Evolutionary conservation across 2,329 filamentous ascomycete species (phyloP).

Genomic region (Ilyonectria destructans): DNA sequence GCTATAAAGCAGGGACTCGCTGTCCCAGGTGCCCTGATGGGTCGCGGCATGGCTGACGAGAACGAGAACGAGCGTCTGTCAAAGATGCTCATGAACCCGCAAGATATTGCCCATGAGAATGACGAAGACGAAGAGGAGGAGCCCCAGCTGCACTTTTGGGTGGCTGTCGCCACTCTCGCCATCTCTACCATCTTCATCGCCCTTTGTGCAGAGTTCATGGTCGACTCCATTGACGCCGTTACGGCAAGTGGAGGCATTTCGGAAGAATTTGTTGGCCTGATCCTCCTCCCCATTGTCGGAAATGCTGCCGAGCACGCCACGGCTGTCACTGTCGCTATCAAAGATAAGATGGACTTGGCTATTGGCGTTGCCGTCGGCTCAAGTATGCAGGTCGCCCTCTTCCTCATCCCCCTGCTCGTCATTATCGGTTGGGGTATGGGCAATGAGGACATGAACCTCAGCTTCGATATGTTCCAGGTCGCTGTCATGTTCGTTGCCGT

Average conservation of each 20-base stretch:
- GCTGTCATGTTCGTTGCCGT: conserved; percentile 88
- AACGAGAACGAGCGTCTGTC: conserved; percentile 64
- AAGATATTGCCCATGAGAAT: conserved; percentile 59
- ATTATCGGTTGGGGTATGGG: conserved; percentile 85
- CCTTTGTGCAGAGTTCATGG: conserved; percentile 86
- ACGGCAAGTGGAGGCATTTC: conserved; percentile 73
- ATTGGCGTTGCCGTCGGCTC: conserved; percentile 87
- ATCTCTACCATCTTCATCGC: conserved; percentile 86
- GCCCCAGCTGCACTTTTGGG: conserved; percentile 80
- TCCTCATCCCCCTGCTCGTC: conserved; percentile 83
- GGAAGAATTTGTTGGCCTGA: conserved; percentile 84
- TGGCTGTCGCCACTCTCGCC: conserved; percentile 81
- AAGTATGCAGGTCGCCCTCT: conserved; percentile 86
- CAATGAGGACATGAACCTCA: conserved; percentile 82
- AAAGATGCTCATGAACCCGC: conserved; percentile 61
- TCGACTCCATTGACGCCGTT: conserved; percentile 80
- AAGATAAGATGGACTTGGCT: conserved; percentile 89
- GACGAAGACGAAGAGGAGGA: conserved; percentile 77
- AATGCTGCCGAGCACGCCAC: conserved; percentile 89
- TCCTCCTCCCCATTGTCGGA: conserved; percentile 86
- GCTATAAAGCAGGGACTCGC: conserved; percentile 60
- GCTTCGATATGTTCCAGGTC: conserved; percentile 92
- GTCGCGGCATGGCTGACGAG: conserved; percentile 52
- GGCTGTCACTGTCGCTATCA: conserved; percentile 83
- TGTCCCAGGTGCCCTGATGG: conserved; percentile 58